Percentiles rank a stretch among this genome's conserved stretches.
phyloP scores from a whole-genome alignment of 2,329 filamentous ascomycete genomes.

The Phoma sp. region DNA sequence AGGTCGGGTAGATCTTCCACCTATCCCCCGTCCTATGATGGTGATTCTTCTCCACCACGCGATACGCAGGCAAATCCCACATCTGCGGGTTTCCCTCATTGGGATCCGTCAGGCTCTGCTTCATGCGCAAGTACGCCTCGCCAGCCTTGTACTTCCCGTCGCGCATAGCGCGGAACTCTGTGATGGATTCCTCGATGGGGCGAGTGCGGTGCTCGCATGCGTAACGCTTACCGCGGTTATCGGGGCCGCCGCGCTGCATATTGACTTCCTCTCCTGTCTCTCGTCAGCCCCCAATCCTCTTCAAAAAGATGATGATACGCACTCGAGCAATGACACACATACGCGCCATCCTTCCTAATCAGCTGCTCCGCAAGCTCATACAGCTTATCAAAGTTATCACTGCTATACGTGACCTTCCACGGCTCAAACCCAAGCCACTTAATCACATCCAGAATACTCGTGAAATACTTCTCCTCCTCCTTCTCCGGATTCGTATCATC shows the following conservation, averaged over 20 bases:
- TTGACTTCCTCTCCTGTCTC: conserved; percentile 77
- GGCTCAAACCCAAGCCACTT: conserved; percentile 87
- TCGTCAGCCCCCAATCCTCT: not conserved
- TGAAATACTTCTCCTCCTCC: conserved; percentile 89
- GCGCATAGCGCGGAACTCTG: conserved; percentile 87
- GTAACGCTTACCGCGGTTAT: conserved; percentile 72
- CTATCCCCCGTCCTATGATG: conserved; percentile 81
- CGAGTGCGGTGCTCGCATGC: conserved; percentile 82
- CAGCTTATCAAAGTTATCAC: conserved; percentile 86
- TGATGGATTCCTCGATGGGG: conserved; percentile 75
- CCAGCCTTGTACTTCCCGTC: conserved; percentile 88
- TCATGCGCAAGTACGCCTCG: conserved; percentile 90
- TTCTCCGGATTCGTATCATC: conserved; percentile 96
- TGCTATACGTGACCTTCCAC: conserved; percentile 81
- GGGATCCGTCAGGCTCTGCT: conserved; percentile 72
- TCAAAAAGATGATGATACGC: conserved; percentile 24
- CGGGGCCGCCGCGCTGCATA: conserved; percentile 81
- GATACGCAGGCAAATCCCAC: conserved; percentile 95
- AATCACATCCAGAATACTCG: conserved; percentile 87
- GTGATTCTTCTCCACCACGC: conserved; percentile 75
- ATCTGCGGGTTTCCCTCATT: conserved; percentile 87
- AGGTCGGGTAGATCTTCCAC: conserved; percentile 95
- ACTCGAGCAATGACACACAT: conserved; percentile 86
- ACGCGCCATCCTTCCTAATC: conserved; percentile 71
- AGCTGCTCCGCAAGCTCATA: conserved; percentile 90